Base-by-base conservation (phyloP, 768 basidiomycete genomes). In the Pleurotus ostreatus region DNA sequence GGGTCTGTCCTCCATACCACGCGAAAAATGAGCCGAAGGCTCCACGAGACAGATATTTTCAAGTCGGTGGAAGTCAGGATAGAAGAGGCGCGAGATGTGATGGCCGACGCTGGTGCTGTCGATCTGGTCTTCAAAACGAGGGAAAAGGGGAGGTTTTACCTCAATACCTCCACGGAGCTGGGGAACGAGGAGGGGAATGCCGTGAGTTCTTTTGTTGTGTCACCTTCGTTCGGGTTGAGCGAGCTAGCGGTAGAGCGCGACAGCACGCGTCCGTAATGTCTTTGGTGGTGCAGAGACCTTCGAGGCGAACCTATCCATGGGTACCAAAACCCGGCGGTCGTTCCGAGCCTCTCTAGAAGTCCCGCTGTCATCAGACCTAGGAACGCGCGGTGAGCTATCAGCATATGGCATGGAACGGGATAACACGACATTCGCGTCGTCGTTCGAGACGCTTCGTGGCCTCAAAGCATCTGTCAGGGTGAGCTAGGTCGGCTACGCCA, bases 141-240 rank as follows among this genome's bases (percentile, higher is more conserved):
- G 40, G 95, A 98, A 69, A 82, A 81, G 55, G 84, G 91, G 4
- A 75, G 91, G 38, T 83, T 86, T 61, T 92, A 79, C 62, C 63
- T 95, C 5, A 91, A 89, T 60, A 91, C 86, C 2, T 80, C 90
- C 4, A 98, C 95, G 2, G 94, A 98, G 65, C 75, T 98, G 5
- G 96, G 97, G 3, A 94, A 96, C 58, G 88, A 86, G 49, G 97
- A 98, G 69, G 96, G 92, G 9, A 94, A 75, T 55, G 94, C 93
- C n/a, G 94, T 94, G 66, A 66, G 92, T 80, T 22, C 5, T 46
- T 46, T 22, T 22, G n/a, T 18, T 20, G 20, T 2, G 20, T 20
- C 20, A 20, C 20, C 20, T 20, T 20, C 20, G 20, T 20, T 0
- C 20, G 26, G 46, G 55, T 52, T 7, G 45, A 44, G 26, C n/a